phyloP scores from a whole-genome alignment of 2,329 filamentous ascomycete species.

The Colletotrichum graminicola region DNA sequence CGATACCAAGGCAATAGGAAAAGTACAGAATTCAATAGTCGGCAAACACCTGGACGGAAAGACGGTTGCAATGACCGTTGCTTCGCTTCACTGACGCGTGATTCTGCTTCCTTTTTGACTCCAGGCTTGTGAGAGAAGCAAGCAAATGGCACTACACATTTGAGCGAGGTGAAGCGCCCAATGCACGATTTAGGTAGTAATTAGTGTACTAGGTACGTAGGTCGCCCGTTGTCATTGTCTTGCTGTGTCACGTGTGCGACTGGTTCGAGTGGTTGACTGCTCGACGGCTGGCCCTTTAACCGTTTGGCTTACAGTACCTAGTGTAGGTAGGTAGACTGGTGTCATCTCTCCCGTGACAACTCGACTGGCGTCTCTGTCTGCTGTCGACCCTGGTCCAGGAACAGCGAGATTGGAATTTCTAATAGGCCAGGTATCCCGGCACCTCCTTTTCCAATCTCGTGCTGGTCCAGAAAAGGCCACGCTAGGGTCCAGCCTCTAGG shows the following conservation, averaged over 20 bases:
- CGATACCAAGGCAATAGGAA: conserved; percentile 12
- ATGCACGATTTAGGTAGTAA: not conserved
- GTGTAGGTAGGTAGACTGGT: not conserved
- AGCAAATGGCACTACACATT: not conserved
- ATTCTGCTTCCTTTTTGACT: conserved; percentile 32
- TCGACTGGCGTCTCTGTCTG: conserved; percentile 16
- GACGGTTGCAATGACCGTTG: conserved; percentile 1
- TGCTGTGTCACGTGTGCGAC: conserved; percentile 3
- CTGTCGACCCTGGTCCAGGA: conserved; percentile 27
- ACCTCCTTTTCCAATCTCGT: conserved; percentile 42
- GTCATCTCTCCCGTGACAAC: conserved; percentile 1
- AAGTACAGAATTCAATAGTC: not conserved
- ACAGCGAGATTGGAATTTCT: conserved; percentile 31
- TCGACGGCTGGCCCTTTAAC: conserved; percentile 34
- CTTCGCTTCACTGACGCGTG: conserved; percentile 30
- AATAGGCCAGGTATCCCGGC: conserved; percentile 35
- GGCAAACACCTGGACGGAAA: not conserved
- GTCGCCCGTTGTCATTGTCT: conserved; percentile 32
- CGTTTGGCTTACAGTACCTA: conserved; percentile 4
- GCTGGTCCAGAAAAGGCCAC: conserved; percentile 11
- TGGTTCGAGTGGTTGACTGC: conserved; percentile 9
- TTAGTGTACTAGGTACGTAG: no score
- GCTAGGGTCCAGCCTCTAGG: conserved; percentile 35
- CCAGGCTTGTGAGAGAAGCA: not conserved
- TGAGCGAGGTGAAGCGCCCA: not conserved